Percentiles rank a stretch among this genome's conserved stretches.
Conservation (phyloP, 1,139 yeast species). For the Debaryomyces coudertii region DNA sequence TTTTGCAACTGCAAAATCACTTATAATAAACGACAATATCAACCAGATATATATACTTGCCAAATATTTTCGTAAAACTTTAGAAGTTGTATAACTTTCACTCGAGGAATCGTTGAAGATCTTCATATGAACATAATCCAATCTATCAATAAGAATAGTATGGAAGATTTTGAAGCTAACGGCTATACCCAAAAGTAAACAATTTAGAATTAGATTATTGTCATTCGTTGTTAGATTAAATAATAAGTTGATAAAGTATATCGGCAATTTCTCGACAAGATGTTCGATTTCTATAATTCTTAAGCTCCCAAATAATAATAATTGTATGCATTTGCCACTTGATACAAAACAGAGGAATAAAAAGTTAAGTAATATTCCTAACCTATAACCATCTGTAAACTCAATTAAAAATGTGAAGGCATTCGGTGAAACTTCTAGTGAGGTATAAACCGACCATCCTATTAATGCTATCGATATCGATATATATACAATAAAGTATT, state of each 20-base stretch:
- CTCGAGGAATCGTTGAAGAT: constrained; percentile 31
- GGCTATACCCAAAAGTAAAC: constrained; percentile 45
- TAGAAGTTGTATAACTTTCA: constrained; percentile 35
- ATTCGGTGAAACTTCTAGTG: constrained; percentile 31
- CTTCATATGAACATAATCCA: constrained; percentile 54
- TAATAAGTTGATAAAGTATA: constrained; percentile 58
- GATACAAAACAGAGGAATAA: constrained; percentile 40
- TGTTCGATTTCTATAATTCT: constrained; percentile 79
- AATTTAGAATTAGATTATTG: constrained; percentile 54
- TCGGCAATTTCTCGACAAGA: constrained; percentile 67
- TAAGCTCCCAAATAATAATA: constrained; percentile 71
- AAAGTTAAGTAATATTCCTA: constrained; percentile 36
- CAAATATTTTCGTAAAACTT: constrained; percentile 25
- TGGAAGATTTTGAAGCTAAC: constrained; percentile 71
- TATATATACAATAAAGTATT: constrained; percentile 32
- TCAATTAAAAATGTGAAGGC: constrained; percentile 33
- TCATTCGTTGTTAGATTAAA: constrained; percentile 67
- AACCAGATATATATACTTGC: constrained; percentile 30
- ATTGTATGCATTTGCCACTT: constrained; percentile 48
- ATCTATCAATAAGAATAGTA: constrained; percentile 67
- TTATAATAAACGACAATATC: constrained; percentile 42
- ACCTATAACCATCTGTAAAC: constrained; percentile 39
- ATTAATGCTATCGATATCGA: constrained; percentile 28
- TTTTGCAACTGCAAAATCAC: constrained; percentile 58
- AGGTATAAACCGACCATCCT: constrained; percentile 31